Percentiles rank a stretch among this genome's conserved stretches.
Evolutionary conservation across 768 basidiomycete species (phyloP).

Genomic region (Lentinus tigrinus): DNA sequence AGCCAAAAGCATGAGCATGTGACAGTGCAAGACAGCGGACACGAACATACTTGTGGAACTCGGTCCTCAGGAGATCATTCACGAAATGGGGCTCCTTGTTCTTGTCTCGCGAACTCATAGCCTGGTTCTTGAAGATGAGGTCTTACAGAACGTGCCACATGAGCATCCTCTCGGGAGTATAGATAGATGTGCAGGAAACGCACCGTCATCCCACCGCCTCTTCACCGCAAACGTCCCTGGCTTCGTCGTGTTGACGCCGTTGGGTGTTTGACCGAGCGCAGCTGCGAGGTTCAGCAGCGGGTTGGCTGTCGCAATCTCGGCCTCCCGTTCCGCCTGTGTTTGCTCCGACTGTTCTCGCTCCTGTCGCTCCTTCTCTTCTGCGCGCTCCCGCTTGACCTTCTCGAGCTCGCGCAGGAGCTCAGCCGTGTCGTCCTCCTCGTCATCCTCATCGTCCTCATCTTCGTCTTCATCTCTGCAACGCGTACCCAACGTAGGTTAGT

Average conservation of each 20-base stretch:
- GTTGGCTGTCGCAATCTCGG: conserved; percentile 83
- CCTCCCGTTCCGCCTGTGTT: conserved; percentile 64
- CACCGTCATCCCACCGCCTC: conserved; percentile 93
- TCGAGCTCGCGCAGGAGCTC: conserved; percentile 95
- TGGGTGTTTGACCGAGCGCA: conserved; percentile 75
- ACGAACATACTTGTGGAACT: conserved; percentile 81
- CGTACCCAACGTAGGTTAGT: neutral
- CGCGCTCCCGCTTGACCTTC: conserved; percentile 95
- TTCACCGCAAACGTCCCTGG: conserved; percentile 90
- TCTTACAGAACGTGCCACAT: conserved; percentile 44
- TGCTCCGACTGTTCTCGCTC: conserved; percentile 73
- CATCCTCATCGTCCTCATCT: conserved; percentile 47
- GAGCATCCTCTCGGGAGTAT: neutral
- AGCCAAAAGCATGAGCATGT: neutral
- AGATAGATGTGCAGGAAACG: conserved; percentile 21
- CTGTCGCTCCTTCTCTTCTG: conserved; percentile 84
- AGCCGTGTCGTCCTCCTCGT: conserved; percentile 88
- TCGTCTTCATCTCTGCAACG: conserved; percentile 35
- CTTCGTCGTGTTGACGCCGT: conserved; percentile 66
- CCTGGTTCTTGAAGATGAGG: conserved; percentile 98
- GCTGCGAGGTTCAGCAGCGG: conserved; percentile 90
- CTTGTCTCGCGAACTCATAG: conserved; percentile 64
- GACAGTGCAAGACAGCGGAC: conserved; percentile 1
- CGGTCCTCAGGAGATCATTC: conserved; percentile 91
- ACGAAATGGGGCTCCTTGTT: conserved; percentile 79